Evolutionary conservation across 2,329 filamentous ascomycete species (phyloP).

Genomic region (Canariomyces notabilis): DNA sequence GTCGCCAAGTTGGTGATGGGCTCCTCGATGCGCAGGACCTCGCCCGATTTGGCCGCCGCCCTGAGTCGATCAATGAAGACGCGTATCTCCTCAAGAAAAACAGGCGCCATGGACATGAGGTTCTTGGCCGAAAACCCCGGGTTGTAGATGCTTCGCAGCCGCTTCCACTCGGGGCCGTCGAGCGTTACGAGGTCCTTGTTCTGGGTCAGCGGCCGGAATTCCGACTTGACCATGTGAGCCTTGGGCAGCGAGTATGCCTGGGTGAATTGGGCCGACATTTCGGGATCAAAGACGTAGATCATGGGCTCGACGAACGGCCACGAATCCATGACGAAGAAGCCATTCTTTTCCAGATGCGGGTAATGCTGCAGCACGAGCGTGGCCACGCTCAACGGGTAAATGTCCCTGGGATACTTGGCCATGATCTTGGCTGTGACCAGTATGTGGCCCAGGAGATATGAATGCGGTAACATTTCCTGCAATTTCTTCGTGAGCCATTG

Average conservation of each 20-base stretch:
- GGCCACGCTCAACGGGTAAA: constrained; percentile 24
- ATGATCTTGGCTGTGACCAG: constrained; percentile 25
- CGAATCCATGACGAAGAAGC: constrained; percentile 34
- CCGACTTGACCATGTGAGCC: constrained; percentile 23
- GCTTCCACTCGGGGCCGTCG: constrained; percentile 37
- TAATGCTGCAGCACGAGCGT: constrained; percentile 26
- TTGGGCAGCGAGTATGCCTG: constrained; percentile 34
- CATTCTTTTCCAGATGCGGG: constrained; percentile 27
- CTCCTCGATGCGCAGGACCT: constrained; percentile 1
- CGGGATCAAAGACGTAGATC: constrained; percentile 34
- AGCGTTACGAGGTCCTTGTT: constrained; percentile 32
- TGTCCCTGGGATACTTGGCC: constrained; percentile 27
- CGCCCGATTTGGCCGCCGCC: not conserved
- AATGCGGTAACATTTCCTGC: constrained; percentile 33
- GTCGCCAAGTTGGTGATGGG: not conserved
- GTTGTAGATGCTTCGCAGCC: constrained; percentile 33
- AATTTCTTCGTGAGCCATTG: not conserved
- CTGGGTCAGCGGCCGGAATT: constrained; percentile 30
- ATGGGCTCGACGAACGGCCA: constrained; percentile 35
- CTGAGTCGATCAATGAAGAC: constrained; percentile 9
- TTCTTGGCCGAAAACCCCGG: constrained; percentile 36
- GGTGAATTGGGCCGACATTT: constrained; percentile 35
- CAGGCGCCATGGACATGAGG: constrained; percentile 31
- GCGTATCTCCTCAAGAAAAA: constrained; percentile 30
- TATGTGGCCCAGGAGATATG: constrained; percentile 32